Base-by-base conservation (phyloP, 805 yeast genomes). In the Yamadazyma phyllophila region DNA sequence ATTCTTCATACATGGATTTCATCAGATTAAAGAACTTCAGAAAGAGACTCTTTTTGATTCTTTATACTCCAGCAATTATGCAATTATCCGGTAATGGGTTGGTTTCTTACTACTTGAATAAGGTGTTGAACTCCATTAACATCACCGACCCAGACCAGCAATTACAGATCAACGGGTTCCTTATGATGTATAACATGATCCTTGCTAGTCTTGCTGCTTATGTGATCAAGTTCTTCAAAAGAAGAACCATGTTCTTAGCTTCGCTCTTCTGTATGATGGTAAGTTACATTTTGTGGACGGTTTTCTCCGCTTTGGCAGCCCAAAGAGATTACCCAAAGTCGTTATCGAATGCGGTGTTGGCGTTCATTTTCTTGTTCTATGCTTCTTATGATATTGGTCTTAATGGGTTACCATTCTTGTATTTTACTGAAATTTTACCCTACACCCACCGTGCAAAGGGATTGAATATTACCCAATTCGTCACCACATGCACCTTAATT, bases 121-220 rank as follows among this genome's bases (percentile, higher is more conserved):
- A 70, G 53, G 83, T 80, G 11, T 67, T 80, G 51, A 56, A 62
- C 47, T 71, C 80, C 20, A 77, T 80, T 57, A 83, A 84, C 47
- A 74, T 79, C 54, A 75, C 76, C 39, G 67, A 65, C n/a, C 62
- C 68, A 20, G 61, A 61, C 40, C 60, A 63, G 45, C 79, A 78
- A 59, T 67, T 78, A 45, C 58, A 73, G 41, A 70, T 78, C 57
- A 78, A 79, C 57, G 82, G 78, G 45, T 72, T 74, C 48, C 67
- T 77, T 50, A 72, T 69, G 71, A 60, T 74, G 47, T 77, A 67
- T 59, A 76, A 76, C 63, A 69, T 71, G 52, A 65, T 61, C 16
- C 50, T 63, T 42, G 56, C 69, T 8, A 37, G 48, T 34, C 38
- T 34, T 33, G 55, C 56, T 37, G 55, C 62, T 7, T 41, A 45